Percentiles rank a stretch among this genome's conserved stretches.
phyloP scores from a whole-genome alignment of 345 rosid genomes.

The Populus tremula region DNA sequence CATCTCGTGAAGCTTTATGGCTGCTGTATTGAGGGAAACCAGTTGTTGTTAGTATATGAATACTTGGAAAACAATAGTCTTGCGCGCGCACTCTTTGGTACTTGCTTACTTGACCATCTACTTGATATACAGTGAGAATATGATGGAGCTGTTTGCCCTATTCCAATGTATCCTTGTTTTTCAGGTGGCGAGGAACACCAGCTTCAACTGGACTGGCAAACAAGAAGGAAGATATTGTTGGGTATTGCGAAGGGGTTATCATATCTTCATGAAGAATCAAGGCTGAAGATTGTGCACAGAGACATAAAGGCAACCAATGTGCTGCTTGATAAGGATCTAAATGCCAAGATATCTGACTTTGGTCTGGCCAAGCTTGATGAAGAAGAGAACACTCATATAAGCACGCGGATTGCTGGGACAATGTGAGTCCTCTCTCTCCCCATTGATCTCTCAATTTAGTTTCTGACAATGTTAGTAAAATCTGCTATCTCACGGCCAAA shows the following conservation, averaged over 20 bases:
- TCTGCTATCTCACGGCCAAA: not conserved
- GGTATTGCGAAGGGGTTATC: conserved; percentile 57
- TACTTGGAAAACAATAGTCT: conserved; percentile 65
- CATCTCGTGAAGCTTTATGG: conserved; percentile 62
- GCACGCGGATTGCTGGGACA: conserved; percentile 71
- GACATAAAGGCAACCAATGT: conserved; percentile 76
- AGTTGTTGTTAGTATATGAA: conserved; percentile 55
- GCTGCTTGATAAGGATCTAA: conserved; percentile 54
- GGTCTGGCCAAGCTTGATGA: conserved; percentile 74
- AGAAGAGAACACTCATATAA: conserved; percentile 68
- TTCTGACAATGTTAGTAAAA: not conserved
- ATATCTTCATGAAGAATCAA: conserved; percentile 66
- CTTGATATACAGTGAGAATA: not conserved
- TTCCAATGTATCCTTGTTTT: not conserved
- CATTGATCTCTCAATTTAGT: not conserved
- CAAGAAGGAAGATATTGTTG: conserved; percentile 49
- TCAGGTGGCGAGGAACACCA: conserved; percentile 42
- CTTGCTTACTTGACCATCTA: not conserved
- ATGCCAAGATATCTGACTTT: conserved; percentile 68
- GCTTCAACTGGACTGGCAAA: conserved; percentile 50
- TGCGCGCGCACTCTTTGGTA: conserved; percentile 68
- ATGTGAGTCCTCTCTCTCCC: conserved; percentile 33
- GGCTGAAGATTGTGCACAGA: conserved; percentile 67
- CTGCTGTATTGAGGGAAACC: conserved; percentile 64
- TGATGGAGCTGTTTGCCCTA: not conserved